Conservation (phyloP, 1,284 basidiomycete genomes). For the Microbotryum scabiosae region DNA sequence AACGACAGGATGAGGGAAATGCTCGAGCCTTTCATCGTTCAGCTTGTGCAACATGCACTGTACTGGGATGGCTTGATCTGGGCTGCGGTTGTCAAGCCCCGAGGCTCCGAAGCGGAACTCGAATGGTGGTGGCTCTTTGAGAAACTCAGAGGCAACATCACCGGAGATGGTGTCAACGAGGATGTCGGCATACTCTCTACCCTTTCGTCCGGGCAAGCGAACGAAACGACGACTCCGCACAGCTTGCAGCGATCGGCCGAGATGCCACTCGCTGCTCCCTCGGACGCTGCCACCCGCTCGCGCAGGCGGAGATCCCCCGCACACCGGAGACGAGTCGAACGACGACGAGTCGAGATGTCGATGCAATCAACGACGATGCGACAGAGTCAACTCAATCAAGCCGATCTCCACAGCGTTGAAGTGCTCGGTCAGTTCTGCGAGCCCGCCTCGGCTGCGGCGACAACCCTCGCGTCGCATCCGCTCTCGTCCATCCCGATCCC, state of each 20-base stretch:
- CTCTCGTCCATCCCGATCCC: conserved; percentile 15
- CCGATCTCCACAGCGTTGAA: neutral
- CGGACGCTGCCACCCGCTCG: neutral
- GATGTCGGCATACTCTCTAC: neutral
- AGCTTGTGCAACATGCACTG: conserved; percentile 18
- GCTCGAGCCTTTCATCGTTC: conserved; percentile 14
- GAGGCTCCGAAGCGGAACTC: neutral
- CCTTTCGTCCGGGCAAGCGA: neutral
- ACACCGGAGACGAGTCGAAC: neutral
- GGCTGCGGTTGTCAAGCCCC: neutral
- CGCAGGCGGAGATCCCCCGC: too few relatives aligned
- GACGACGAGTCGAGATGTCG: neutral
- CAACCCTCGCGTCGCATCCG: neutral
- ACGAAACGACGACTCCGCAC: too few relatives aligned
- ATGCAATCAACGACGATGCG: too few relatives aligned
- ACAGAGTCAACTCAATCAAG: too few relatives aligned
- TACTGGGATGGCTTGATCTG: conserved; percentile 22
- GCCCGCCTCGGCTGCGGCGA: neutral
- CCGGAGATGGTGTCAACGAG: neutral
- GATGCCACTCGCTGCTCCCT: too few relatives aligned
- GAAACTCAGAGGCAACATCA: neutral
- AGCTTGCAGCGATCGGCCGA: too few relatives aligned
- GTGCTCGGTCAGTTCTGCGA: neutral
- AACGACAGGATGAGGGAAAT: neutral
- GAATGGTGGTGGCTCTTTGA: conserved; percentile 9